phyloP scores from a whole-genome alignment of 1,284 basidiomycete species.

The Cutaneotrichosporon sp. region DNA sequence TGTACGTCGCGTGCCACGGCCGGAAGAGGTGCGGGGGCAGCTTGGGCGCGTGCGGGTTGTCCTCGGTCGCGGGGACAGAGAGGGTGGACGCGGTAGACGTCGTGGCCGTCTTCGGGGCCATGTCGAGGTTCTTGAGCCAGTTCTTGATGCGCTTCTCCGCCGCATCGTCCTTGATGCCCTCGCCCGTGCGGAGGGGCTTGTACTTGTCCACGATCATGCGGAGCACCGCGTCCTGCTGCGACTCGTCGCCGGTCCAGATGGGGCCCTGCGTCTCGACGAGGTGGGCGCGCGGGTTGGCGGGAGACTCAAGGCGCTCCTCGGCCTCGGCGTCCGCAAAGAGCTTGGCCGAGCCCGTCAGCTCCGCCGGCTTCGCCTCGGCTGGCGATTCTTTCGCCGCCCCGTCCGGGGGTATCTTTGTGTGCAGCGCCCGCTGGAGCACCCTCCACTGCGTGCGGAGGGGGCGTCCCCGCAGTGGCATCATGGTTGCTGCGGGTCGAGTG shows the following conservation, averaged over 20 bases:
- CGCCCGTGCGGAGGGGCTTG: constrained; percentile 66
- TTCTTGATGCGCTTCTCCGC: constrained; percentile 73
- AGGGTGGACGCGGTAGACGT: not conserved
- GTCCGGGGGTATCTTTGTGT: not conserved
- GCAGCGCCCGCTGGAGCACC: not conserved
- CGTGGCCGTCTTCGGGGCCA: constrained; percentile 27
- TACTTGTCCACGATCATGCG: constrained; percentile 85
- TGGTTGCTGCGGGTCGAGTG: constrained; percentile 5
- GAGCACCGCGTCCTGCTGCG: constrained; percentile 68
- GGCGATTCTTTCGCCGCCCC: not conserved
- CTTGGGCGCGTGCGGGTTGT: constrained; percentile 38
- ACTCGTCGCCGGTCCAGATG: constrained; percentile 74
- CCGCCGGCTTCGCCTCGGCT: not conserved
- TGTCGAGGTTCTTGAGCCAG: constrained; percentile 48
- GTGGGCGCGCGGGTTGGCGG: constrained; percentile 30
- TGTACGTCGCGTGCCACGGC: constrained; percentile 52
- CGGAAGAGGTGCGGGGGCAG: constrained; percentile 50
- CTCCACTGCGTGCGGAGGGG: constrained; percentile 14
- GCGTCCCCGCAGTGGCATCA: constrained; percentile 19
- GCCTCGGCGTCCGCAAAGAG: constrained; percentile 68
- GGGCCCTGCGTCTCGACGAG: constrained; percentile 51
- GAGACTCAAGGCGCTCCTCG: constrained; percentile 55
- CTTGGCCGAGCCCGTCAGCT: constrained; percentile 62
- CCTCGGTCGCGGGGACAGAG: not conserved
- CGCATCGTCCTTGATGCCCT: constrained; percentile 52